These are phyloP conservation scores for Didymella segeticola DNA, from an alignment of 2,329 filamentous ascomycete genomes.

Conservation along the genomic window DNA sequence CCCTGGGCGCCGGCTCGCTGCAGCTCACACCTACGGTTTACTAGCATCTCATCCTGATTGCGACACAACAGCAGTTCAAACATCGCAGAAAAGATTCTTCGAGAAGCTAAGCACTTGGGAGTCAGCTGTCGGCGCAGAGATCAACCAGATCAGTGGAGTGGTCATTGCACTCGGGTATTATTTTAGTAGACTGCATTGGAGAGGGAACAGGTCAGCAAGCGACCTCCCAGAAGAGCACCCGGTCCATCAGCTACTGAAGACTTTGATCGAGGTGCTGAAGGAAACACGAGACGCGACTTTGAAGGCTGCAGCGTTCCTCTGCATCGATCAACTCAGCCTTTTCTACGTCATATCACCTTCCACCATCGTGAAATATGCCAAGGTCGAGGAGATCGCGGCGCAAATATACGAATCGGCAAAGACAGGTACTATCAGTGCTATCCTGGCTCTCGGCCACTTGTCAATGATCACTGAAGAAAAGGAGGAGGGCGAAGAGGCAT, in stretches of 20 bases:
- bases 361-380: constrained; percentile 41
- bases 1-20: constrained; percentile 68
- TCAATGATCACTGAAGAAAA: constrained; percentile 65
- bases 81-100: constrained; percentile 56
- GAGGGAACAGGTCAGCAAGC: constrained; percentile 44
- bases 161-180: constrained; percentile 66
- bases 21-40: constrained; percentile 77
- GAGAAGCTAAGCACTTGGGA: constrained; percentile 60
- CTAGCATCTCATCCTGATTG: constrained; percentile 69
- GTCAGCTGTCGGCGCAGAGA: constrained; percentile 64
- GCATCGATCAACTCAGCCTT: constrained; percentile 68
- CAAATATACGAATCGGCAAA: constrained; percentile 74
- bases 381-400: constrained; percentile 61
- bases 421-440: constrained; percentile 81
- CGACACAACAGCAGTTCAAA: constrained; percentile 51
- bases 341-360: constrained; percentile 61
- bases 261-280: constrained; percentile 60
- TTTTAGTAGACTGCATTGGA: constrained; percentile 63
- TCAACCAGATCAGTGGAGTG: constrained; percentile 66
- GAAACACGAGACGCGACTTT: constrained; percentile 62
- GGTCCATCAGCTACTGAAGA: constrained; percentile 52
- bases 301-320: constrained; percentile 63
- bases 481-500: constrained; percentile 41
- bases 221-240: constrained; percentile 41
- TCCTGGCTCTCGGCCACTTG: constrained; percentile 79